Percentiles rank a stretch among this genome's conserved stretches.
phyloP scores from a whole-genome alignment of 2,329 filamentous ascomycete species.

The Paraphaeosphaeria sporulosa region DNA sequence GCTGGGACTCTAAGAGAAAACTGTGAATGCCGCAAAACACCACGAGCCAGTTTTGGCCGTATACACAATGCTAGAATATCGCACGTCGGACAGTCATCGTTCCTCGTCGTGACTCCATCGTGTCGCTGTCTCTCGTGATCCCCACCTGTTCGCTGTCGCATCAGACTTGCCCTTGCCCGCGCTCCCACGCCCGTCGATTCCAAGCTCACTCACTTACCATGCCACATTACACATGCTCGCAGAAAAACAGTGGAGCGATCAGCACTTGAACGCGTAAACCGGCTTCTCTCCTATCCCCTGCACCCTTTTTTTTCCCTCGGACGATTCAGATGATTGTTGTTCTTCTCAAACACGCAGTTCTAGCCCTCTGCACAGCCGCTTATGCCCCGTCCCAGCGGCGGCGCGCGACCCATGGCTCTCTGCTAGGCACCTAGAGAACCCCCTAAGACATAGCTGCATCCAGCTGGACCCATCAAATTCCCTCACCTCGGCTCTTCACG shows the following conservation, averaged over 20 bases:
- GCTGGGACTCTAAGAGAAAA: conserved; percentile 14
- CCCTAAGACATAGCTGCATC: conserved; percentile 12
- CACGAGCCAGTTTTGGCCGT: background rate
- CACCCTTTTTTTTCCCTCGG: background rate
- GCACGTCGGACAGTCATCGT: background rate
- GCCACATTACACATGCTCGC: conserved; percentile 4
- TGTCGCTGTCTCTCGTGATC: background rate
- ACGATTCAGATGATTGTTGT: background rate
- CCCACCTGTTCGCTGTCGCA: background rate
- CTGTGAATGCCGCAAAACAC: conserved; percentile 6
- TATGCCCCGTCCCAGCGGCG: conserved; percentile 9
- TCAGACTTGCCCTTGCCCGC: background rate
- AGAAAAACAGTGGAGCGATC: conserved; percentile 15
- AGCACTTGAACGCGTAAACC: conserved; percentile 8
- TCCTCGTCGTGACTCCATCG: background rate
- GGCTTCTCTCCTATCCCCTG: background rate
- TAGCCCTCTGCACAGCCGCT: conserved; percentile 10
- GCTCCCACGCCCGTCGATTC: background rate
- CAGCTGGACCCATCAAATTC: background rate
- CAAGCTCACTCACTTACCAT: conserved; percentile 5
- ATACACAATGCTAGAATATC: background rate
- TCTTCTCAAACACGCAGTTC: conserved; percentile 11
- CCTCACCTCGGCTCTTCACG: background rate
- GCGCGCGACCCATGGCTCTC: conserved; percentile 8
- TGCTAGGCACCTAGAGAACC: conserved; percentile 13